A percentile compares a stretch with the other conserved stretches of the same genome.
phyloP scores from a whole-genome alignment of 2,329 filamentous ascomycete genomes.

The Verticillium albo-atrum region DNA sequence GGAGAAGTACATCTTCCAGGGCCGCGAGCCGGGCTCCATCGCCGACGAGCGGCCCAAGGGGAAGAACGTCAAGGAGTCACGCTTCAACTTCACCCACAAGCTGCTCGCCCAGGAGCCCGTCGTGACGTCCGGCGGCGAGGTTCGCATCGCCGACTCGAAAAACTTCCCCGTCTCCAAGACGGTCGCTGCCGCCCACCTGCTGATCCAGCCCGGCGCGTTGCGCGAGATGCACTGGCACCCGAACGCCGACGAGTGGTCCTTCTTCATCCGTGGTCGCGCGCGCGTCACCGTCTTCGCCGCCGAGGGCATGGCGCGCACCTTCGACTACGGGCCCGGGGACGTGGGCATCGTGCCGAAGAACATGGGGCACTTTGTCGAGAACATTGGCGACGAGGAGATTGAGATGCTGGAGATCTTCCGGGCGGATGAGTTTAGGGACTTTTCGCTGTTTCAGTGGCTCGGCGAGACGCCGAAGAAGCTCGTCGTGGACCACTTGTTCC shows the following conservation, averaged over 20 bases:
- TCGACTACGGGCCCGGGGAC: conserved; percentile 71
- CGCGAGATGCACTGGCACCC: conserved; percentile 84
- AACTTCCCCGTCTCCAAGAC: conserved; percentile 73
- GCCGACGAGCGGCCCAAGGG: conserved; percentile 59
- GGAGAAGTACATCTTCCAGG: conserved; percentile 77
- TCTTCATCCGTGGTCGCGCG: conserved; percentile 68
- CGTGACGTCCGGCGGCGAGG: conserved; percentile 62
- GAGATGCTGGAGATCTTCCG: conserved; percentile 75
- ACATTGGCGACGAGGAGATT: conserved; percentile 70
- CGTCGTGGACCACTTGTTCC: conserved; percentile 63
- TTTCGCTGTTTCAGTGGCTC: conserved; percentile 72
- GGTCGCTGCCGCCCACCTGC: conserved; percentile 67
- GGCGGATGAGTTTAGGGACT: conserved; percentile 66
- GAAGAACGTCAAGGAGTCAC: conserved; percentile 60
- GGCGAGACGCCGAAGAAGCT: conserved; percentile 65
- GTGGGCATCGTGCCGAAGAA: conserved; percentile 73
- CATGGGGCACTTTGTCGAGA: conserved; percentile 80
- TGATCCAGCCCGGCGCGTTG: conserved; percentile 66
- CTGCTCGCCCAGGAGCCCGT: conserved; percentile 67
- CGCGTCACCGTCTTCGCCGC: conserved; percentile 71
- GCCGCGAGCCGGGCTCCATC: conserved; percentile 59
- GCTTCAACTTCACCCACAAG: conserved; percentile 64
- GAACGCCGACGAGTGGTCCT: conserved; percentile 75
- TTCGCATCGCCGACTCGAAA: conserved; percentile 70
- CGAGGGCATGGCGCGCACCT: conserved; percentile 65